Evolutionary conservation across 129 eudicot genomes (phyloP), one percentile per base, ranked within the genome.

Genomic region (Sambucus nigra): DNA sequence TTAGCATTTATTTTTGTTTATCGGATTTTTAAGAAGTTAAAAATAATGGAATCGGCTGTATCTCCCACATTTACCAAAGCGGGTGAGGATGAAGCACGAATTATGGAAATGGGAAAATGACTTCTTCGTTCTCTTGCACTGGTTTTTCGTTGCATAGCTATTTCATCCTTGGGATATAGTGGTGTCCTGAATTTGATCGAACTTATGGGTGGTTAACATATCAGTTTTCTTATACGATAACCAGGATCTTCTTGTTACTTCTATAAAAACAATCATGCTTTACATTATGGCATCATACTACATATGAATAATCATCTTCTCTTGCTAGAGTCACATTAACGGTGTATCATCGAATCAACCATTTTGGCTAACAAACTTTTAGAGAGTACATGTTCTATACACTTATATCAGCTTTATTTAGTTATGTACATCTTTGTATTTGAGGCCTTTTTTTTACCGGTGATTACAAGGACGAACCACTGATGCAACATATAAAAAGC

Each of bases 41-140:
- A 80, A 67, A 47, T 84, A 50, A 76, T 41, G 28, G 99, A 92
- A 63, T 67, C 99, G 47, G 70, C 81, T 21, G 78, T 55, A 49
- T 47, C 88, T 54, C 66, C 94, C 53, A 69, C 87, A 25, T 76
- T 69, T 64, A 69, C 79, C 5, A 96, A 92, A 79, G 86, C 79
- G 18, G 98, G 87, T 35, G 96, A 92, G 65, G 99, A 92, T 47
- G 94, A 86, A 64, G 91, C 87, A 25, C 75, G 82, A 59, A 76
- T 77, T 83, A 13, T 75, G 67, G 69, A 94, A 11, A 74, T 86
- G 96, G 99, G 99, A 18, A 86, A 86, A 80, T 74, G 99, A 46
- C 67, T 86, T 45, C 69, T 92, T 23, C 94, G 95, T 46, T 82
- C 96, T 59, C 92, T 86, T 68, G 77, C 72, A 45, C 76, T 92